phyloP scores from a whole-genome alignment of 164 flowering plant species.

The Taxillus chinensis region DNA sequence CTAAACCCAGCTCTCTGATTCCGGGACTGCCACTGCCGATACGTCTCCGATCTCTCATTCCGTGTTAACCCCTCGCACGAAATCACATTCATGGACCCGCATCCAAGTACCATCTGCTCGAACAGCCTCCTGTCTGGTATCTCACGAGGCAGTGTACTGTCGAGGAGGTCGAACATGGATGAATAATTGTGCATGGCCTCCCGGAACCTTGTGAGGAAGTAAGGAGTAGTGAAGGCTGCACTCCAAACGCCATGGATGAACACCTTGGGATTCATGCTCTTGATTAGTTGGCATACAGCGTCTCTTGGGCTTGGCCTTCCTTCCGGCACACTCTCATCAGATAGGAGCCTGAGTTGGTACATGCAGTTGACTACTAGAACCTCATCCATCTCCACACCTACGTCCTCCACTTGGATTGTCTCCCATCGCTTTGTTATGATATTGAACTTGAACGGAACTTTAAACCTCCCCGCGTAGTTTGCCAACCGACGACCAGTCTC shows the following conservation, averaged over 20 bases:
- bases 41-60: not conserved
- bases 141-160: not conserved
- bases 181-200: not conserved
- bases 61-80: not conserved
- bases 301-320: not conserved
- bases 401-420: not conserved
- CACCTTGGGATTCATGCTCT: not conserved
- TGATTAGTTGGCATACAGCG: not conserved
- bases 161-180: not conserved
- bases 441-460: not conserved
- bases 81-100: not conserved
- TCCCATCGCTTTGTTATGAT: not conserved
- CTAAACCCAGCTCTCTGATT: slow-evolving; percentile 1
- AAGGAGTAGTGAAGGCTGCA: not conserved
- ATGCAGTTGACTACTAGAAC: not conserved
- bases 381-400: not conserved
- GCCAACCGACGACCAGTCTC: not conserved
- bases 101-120: not conserved
- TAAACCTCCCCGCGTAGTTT: not conserved
- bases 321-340: not conserved
- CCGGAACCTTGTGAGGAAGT: not conserved
- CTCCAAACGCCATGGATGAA: not conserved
- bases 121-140: not conserved
- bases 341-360: not conserved
- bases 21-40: not conserved